phyloP scores from a whole-genome alignment of 352 stramenopile genomes.

The Phytopythium aichiense region DNA sequence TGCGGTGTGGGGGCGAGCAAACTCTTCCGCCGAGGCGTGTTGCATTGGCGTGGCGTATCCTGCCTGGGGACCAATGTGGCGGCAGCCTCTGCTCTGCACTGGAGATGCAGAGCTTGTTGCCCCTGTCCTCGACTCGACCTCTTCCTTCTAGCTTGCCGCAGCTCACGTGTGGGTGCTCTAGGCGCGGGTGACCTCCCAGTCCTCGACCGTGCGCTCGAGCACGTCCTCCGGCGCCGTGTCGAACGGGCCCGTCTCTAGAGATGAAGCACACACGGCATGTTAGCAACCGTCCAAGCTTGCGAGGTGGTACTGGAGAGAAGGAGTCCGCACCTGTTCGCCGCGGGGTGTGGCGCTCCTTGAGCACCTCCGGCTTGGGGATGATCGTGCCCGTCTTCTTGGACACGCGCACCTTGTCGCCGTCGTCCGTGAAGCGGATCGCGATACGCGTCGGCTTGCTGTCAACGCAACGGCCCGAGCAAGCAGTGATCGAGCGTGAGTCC shows the following conservation, averaged over 20 bases:
- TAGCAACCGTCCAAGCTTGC: slow-evolving; percentile 1
- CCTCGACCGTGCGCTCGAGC: slow-evolving; percentile 72
- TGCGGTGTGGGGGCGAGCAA: neutral
- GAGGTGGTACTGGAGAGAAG: neutral
- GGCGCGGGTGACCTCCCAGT: slow-evolving; percentile 69
- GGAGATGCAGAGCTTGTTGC: neutral
- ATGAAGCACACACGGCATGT: slow-evolving; percentile 8
- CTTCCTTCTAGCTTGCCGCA: neutral
- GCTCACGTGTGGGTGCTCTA: slow-evolving; percentile 17
- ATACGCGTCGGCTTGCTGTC: slow-evolving; percentile 69
- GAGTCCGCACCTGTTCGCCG: slow-evolving; percentile 57
- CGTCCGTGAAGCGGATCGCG: slow-evolving; percentile 83
- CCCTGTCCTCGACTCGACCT: neutral
- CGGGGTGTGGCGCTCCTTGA: slow-evolving; percentile 85
- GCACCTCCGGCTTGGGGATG: slow-evolving; percentile 92
- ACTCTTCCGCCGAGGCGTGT: neutral
- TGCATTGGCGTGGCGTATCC: too few species aligned
- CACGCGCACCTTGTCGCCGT: slow-evolving; percentile 94
- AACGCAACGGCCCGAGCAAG: too few species aligned
- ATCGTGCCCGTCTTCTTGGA: slow-evolving; percentile 94
- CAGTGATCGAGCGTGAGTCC: too few species aligned
- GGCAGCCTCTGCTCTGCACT: neutral
- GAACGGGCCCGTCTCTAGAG: slow-evolving; percentile 70
- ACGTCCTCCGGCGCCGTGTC: slow-evolving; percentile 78
- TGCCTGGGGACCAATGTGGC: too few species aligned